These are phyloP conservation scores for Lactarius hatsudake DNA, from an alignment of 768 basidiomycete species.

Conservation along the genomic window DNA sequence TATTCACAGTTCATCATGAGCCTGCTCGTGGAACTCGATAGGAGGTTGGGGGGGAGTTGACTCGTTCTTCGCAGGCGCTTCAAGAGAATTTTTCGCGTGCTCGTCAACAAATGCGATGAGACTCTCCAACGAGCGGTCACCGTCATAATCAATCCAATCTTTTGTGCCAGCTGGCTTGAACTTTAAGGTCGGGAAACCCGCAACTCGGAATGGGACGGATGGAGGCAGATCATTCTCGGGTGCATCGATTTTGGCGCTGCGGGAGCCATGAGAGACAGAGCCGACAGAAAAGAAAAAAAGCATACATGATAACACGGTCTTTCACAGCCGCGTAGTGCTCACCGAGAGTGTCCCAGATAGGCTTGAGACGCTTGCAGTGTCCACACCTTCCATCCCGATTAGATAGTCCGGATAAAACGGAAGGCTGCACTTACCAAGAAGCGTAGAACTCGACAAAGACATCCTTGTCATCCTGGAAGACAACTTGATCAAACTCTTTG, in stretches of 20 bases:
- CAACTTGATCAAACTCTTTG: conserved; percentile 84
- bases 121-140: conserved; percentile 86
- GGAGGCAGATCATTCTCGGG: conserved; percentile 94
- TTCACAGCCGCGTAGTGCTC: conserved; percentile 76
- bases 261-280: conserved; percentile 25
- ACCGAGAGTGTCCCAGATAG: conserved; percentile 88
- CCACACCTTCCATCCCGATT: conserved; percentile 59
- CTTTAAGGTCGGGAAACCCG: conserved; percentile 93
- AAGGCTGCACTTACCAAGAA: conserved; percentile 66
- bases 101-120: conserved; percentile 81
- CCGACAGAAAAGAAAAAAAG: conserved; percentile 12
- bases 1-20: conserved; percentile 28
- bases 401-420: not conserved
- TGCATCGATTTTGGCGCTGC: conserved; percentile 92
- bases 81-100: conserved; percentile 72
- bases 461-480: conserved; percentile 86
- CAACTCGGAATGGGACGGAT: conserved; percentile 80
- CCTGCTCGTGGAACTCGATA: conserved; percentile 27
- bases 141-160: conserved; percentile 91
- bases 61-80: conserved; percentile 33
- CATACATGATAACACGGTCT: conserved; percentile 77
- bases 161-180: conserved; percentile 88
- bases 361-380: conserved; percentile 96
- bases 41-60: conserved; percentile 31
- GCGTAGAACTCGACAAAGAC: conserved; percentile 98